Percentiles rank a stretch among this genome's conserved stretches.
Evolutionary conservation across 1,139 yeast genomes (phyloP).

Genomic region (Protomyces inouyei): DNA sequence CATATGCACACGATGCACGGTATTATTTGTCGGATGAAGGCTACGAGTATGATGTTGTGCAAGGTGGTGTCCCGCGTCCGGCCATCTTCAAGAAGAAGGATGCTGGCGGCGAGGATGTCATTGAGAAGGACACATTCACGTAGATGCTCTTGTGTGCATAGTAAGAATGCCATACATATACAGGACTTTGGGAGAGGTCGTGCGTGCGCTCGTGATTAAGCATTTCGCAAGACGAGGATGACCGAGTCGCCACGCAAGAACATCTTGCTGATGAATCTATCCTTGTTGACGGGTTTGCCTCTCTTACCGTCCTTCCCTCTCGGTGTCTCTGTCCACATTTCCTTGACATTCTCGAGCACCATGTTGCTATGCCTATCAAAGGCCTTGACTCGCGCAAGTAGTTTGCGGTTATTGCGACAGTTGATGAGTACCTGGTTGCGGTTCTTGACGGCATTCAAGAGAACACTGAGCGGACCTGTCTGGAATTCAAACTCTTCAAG

Average conservation of each 20-base stretch:
- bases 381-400: conserved; percentile 84
- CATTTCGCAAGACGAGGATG: conserved; percentile 63
- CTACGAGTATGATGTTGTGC: conserved; percentile 16
- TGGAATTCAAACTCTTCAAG: conserved; percentile 86
- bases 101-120: conserved; percentile 4
- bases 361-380: conserved; percentile 94
- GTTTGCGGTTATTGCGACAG: conserved; percentile 85
- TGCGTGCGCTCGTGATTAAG: conserved; percentile 2
- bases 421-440: conserved; percentile 79
- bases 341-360: conserved; percentile 88
- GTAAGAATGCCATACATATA: background rate
- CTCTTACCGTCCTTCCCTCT: conserved; percentile 63
- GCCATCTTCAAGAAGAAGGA: conserved; percentile 16
- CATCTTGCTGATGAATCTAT: conserved; percentile 81
- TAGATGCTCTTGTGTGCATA: background rate
- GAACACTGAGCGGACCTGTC: conserved; percentile 85
- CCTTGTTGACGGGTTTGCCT: conserved; percentile 66
- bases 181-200: background rate
- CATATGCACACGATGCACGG: conserved; percentile 16
- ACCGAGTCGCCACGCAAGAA: conserved; percentile 95
- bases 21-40: conserved; percentile 22
- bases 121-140: conserved; percentile 12
- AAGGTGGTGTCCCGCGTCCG: conserved; percentile 20
- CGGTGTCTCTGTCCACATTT: conserved; percentile 76
- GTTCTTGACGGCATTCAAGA: conserved; percentile 71